phyloP scores from a whole-genome alignment of 352 stramenopile species.

The Globisporangium paddicum region DNA sequence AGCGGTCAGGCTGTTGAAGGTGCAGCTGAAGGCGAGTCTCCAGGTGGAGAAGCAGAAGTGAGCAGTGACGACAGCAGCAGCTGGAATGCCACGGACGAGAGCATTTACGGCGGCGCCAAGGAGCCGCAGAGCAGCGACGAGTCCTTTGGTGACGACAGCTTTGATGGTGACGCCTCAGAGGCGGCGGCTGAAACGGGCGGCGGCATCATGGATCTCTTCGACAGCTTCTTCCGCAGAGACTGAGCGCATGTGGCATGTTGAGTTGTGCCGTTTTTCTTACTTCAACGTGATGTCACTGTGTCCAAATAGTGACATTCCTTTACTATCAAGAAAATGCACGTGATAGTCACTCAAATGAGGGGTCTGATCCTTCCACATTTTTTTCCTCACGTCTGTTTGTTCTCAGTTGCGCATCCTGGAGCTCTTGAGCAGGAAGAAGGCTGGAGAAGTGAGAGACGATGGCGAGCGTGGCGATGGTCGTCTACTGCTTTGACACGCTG shows the following conservation, averaged over 20 bases:
- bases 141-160: conserved; percentile 15
- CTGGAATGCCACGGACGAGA: conserved; percentile 37
- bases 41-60: conserved; percentile 6
- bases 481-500: conserved; percentile 84
- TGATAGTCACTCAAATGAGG: too few relatives aligned
- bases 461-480: conserved; percentile 76
- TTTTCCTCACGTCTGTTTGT: neutral
- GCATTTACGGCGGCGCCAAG: conserved; percentile 42
- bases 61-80: conserved; percentile 9
- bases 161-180: conserved; percentile 15
- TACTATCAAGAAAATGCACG: too few relatives aligned
- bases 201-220: conserved; percentile 57
- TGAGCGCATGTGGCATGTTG: conserved; percentile 4
- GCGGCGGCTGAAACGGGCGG: conserved; percentile 18
- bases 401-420: neutral
- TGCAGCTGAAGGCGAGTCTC: conserved; percentile 13
- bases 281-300: too few relatives aligned
- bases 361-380: too few relatives aligned
- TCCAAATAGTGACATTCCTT: too few relatives aligned
- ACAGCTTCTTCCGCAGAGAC: conserved; percentile 45
- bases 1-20: conserved; percentile 3
- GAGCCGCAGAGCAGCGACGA: conserved; percentile 3
- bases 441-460: conserved; percentile 24
- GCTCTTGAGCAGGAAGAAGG: neutral
- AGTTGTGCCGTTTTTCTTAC: too few relatives aligned